Percentiles rank a stretch among this genome's conserved stretches.
phyloP scores from a whole-genome alignment of 2,329 filamentous ascomycete genomes.

The Aspergillus novofumigatus region DNA sequence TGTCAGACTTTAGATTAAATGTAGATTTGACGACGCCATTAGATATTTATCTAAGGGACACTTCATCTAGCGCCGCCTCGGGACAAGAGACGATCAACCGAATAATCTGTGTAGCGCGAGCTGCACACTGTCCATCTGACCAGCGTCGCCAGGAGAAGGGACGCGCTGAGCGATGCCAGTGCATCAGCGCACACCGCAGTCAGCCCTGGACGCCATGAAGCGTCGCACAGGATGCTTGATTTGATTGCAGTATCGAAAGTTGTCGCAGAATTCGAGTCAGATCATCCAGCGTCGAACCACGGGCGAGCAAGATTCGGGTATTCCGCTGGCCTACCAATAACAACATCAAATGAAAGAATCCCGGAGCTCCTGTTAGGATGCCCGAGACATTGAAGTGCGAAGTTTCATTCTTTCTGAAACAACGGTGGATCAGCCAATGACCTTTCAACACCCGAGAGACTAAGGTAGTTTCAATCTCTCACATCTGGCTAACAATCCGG shows the following conservation, averaged over 20 bases:
- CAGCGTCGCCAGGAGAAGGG: background rate
- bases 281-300: background rate
- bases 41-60: slow-evolving; percentile 1
- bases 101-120: background rate
- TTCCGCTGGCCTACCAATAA: background rate
- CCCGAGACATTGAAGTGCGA: background rate
- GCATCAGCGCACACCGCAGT: background rate
- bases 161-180: background rate
- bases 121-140: background rate
- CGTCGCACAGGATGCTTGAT: background rate
- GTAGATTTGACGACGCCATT: slow-evolving; percentile 14
- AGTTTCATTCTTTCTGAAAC: background rate
- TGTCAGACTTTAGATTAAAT: slow-evolving; percentile 11
- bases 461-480: background rate
- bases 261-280: background rate
- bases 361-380: background rate
- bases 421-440: background rate
- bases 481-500: background rate
- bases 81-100: background rate
- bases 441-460: background rate
- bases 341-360: background rate
- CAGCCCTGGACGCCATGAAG: background rate
- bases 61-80: slow-evolving; percentile 7
- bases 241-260: background rate
- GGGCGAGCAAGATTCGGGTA: background rate